Percentiles rank a stretch among this genome's conserved stretches.
These are phyloP conservation scores for Tetrastigma voinierianum DNA, from an alignment of 164 flowering plant species.

Conservation along the genomic window DNA sequence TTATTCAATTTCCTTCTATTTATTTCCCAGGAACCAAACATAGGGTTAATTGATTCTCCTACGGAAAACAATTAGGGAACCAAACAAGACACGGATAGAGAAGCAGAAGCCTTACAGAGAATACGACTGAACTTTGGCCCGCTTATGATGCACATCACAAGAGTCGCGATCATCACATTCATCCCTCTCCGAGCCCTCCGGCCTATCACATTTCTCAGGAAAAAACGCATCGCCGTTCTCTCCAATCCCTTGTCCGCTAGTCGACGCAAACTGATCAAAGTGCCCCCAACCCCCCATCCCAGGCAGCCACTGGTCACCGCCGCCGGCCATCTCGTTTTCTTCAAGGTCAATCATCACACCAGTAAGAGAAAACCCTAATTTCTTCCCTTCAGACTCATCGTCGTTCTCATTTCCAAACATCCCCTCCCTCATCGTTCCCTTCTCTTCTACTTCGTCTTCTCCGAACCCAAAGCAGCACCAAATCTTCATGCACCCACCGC, in stretches of 20 bases:
- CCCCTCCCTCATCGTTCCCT: constrained; percentile 20
- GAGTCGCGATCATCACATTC: constrained; percentile 20
- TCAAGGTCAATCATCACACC: constrained; percentile 5
- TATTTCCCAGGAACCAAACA: no score
- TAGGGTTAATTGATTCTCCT: no score
- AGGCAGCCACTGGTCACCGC: constrained; percentile 12
- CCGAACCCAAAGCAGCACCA: constrained; percentile 50
- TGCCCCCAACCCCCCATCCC: constrained; percentile 18
- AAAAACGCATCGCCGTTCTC: not conserved
- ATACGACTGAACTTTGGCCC: constrained; percentile 61
- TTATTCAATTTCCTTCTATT: no score
- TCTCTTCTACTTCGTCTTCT: constrained; percentile 25
- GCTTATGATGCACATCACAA: constrained; percentile 57
- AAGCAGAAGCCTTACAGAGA: constrained; percentile 37
- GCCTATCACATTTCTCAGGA: no score
- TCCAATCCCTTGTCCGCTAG: constrained; percentile 7
- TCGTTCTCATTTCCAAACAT: constrained; percentile 12
- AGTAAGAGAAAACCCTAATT: constrained; percentile 11
- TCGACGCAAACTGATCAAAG: constrained; percentile 14
- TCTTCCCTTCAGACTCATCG: constrained; percentile 20
- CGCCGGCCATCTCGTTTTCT: constrained; percentile 12
- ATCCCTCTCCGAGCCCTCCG: not conserved
- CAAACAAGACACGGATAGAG: not conserved
- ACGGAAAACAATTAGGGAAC: no score
- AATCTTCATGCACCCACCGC: constrained; percentile 48